phyloP scores from a whole-genome alignment of 352 stramenopile species.

The Globisporangium spinosum region DNA sequence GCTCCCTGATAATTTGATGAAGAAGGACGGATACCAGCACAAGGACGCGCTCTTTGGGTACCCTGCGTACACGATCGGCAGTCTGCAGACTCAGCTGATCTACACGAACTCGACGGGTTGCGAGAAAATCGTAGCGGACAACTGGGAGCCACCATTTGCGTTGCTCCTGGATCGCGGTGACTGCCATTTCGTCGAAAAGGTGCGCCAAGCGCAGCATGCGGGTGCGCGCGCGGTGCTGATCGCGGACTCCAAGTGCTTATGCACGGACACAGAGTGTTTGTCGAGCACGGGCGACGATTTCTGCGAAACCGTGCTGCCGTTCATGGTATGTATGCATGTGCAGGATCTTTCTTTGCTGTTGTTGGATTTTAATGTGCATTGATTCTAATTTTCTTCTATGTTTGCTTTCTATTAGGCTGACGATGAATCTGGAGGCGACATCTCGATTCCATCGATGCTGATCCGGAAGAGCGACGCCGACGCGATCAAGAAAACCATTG shows the following conservation, averaged over 20 bases:
- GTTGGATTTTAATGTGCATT: neutral
- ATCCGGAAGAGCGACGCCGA: constrained; percentile 94
- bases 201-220: constrained; percentile 88
- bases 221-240: constrained; percentile 94
- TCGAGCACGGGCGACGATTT: constrained; percentile 67
- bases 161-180: constrained; percentile 94
- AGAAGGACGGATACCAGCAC: constrained; percentile 93
- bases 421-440: constrained; percentile 94
- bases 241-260: constrained; percentile 95
- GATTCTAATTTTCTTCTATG: neutral
- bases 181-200: constrained; percentile 97
- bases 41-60: constrained; percentile 96
- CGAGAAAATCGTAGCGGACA: constrained; percentile 72
- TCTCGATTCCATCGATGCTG: constrained; percentile 96
- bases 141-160: constrained; percentile 92
- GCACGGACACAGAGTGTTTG: constrained; percentile 80
- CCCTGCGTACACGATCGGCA: constrained; percentile 89
- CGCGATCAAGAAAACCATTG: constrained; percentile 88
- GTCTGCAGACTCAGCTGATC: constrained; percentile 87
- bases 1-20: constrained; percentile 86
- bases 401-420: constrained; percentile 63
- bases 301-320: constrained; percentile 87
- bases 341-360: constrained; percentile 1
- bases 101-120: constrained; percentile 80
- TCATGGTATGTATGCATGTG: constrained; percentile 47